Evolutionary conservation across 2,329 filamentous ascomycete genomes (phyloP), one percentile per base, ranked within the genome.

Genomic region (Phaeosphaeriaceae sp.): DNA sequence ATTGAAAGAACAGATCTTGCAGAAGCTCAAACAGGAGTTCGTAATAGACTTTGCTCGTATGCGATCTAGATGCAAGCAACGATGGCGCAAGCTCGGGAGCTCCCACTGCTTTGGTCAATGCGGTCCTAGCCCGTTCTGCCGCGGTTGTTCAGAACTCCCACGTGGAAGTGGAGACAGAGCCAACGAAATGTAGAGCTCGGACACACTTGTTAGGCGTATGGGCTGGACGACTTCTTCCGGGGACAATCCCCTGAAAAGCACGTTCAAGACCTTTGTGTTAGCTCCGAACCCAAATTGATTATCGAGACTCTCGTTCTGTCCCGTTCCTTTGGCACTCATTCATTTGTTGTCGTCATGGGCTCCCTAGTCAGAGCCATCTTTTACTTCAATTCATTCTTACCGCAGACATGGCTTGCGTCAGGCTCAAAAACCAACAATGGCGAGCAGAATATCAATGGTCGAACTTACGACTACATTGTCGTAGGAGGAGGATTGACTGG

Each of bases 401-500:
- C 64, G 11, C 56, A 60, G 13, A 51, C 60, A 21, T 42, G 45
- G 36, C 22, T 44, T n/a, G 15, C 51, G 11, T 10, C 33, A 10
- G 41, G 45, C 52, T 21, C 33, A 21, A 5, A 49, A 7, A 42
- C 41, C 33, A 58, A 19, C 25, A 59, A 53, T 25, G 56, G 58
- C 10, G 65, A 62, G 24, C 45, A 54, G 10, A 50, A 65, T 33
- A 57, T 70, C 15, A 56, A 54, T 51, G 58, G 57, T 6, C 59
- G 66, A 25, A 69, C 70, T 0, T 76, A 65, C 33, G 73, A 76
- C 50, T 75, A 75, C 48, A 65, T 75, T 9, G 51, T 76, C 21
- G 66, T 76, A 10, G 71, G 73, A 17, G 73, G 71, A 40, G 73
- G 73, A 7, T 62, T 71, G 3, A 66, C 69, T 21, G 73, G 73